Percentiles rank a stretch among this genome's conserved stretches.
These are phyloP conservation scores for Fraxinus greggii DNA, from an alignment of 305 asterid species.

Conservation along the genomic window DNA sequence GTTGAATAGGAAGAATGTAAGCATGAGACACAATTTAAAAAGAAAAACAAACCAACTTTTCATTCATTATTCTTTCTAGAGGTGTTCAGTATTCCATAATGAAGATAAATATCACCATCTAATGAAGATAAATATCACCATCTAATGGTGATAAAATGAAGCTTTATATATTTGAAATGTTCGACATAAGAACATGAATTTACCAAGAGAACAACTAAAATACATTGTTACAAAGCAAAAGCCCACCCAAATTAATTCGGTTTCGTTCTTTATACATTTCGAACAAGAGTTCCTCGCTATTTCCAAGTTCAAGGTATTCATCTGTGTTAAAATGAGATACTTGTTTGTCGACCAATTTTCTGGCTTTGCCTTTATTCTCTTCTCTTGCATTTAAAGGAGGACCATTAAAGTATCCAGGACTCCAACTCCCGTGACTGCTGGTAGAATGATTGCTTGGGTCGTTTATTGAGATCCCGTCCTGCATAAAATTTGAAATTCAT, in stretches of 20 bases:
- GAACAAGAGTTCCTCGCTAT: conserved; percentile 38
- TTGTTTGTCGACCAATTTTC: conserved; percentile 17
- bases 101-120: not conserved
- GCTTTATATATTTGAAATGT: not conserved
- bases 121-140: not conserved
- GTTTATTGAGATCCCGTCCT: conserved; percentile 21
- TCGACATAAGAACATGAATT: not conserved
- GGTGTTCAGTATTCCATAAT: not conserved
- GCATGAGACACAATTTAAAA: not conserved
- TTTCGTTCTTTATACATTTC: conserved; percentile 38
- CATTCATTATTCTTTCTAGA: not conserved
- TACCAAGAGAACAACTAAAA: conserved; percentile 8
- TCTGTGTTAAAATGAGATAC: conserved; percentile 35
- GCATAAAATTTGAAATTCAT: not conserved
- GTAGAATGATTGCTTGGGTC: conserved; percentile 29
- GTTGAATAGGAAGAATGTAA: not conserved
- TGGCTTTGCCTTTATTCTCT: conserved; percentile 9
- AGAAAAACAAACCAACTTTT: not conserved
- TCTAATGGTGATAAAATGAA: not conserved
- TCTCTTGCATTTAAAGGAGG: not conserved
- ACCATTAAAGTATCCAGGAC: conserved; percentile 20
- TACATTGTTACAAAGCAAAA: conserved; percentile 38
- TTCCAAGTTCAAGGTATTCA: conserved; percentile 26
- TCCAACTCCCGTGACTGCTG: conserved; percentile 45
- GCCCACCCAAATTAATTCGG: conserved; percentile 43